Conservation (phyloP, 805 yeast genomes). For the Nakazawaea peltata region DNA sequence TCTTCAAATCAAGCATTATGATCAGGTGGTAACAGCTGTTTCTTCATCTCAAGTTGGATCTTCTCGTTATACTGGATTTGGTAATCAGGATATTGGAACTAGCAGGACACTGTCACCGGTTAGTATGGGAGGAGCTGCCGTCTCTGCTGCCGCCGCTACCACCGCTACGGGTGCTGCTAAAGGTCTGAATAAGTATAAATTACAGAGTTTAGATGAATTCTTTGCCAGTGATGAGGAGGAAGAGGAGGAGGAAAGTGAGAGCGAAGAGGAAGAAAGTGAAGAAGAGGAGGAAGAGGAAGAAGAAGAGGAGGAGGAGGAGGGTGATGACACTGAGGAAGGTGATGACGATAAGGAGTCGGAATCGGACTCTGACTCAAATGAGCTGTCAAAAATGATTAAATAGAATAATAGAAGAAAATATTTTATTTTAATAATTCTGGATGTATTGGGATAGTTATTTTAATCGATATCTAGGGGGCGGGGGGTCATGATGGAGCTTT, state of each 20-base stretch:
- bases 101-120: not conserved
- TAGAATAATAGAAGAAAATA: not conserved
- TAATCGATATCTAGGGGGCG: too few relatives aligned
- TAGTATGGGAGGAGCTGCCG: too few relatives aligned
- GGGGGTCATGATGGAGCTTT: too few relatives aligned
- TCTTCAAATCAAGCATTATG: slow-evolving; percentile 2
- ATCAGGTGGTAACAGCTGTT: slow-evolving; percentile 1
- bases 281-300: slow-evolving; percentile 22
- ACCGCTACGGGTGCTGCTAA: not conserved
- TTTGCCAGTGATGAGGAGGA: slow-evolving; percentile 39
- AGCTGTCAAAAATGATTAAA: not conserved
- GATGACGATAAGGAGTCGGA: slow-evolving; percentile 22
- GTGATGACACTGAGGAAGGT: slow-evolving; percentile 22
- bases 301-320: slow-evolving; percentile 19
- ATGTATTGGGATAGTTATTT: too few relatives aligned
- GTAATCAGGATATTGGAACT: not conserved
- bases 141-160: not conserved
- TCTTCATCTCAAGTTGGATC: slow-evolving; percentile 2
- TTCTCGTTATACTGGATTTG: slow-evolving; percentile 2
- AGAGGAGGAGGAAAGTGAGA: slow-evolving; percentile 20
- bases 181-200: slow-evolving; percentile 35
- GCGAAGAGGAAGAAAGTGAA: slow-evolving; percentile 18
- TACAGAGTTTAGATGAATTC: slow-evolving; percentile 85
- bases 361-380: slow-evolving; percentile 11
- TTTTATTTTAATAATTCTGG: not conserved